Percentiles rank a stretch among this genome's conserved stretches.
phyloP scores from a whole-genome alignment of 352 stramenopile genomes.

The Phytophthora cactorum region DNA sequence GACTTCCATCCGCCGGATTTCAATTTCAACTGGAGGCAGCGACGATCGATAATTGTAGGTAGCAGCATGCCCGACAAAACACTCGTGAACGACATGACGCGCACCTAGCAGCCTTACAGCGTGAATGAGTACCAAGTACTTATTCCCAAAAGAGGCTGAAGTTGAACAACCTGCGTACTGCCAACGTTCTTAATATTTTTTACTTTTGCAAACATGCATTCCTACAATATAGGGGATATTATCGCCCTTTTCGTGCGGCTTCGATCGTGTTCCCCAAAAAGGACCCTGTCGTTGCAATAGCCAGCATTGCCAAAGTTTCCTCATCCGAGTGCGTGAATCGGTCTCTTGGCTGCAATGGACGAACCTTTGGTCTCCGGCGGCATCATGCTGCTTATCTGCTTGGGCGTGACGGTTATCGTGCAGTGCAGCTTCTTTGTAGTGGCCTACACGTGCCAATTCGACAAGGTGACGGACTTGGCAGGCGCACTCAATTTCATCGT shows the following conservation, averaged over 20 bases:
- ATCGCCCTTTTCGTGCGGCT: slow-evolving; percentile 5
- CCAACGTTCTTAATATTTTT: too few relatives aligned
- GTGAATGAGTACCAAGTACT: background rate
- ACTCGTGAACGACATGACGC: too few relatives aligned
- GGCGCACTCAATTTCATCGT: slow-evolving; percentile 67
- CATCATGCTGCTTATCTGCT: slow-evolving; percentile 52
- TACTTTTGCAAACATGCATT: background rate
- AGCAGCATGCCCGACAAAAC: background rate
- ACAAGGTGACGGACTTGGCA: slow-evolving; percentile 73
- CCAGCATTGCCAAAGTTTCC: slow-evolving; percentile 3
- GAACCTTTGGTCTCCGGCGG: slow-evolving; percentile 34
- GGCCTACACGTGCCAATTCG: slow-evolving; percentile 65
- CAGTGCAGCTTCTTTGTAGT: slow-evolving; percentile 69
- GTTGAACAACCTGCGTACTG: too few relatives aligned
- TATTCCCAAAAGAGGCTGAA: too few relatives aligned
- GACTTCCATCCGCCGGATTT: background rate
- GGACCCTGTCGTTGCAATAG: background rate
- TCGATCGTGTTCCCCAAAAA: slow-evolving; percentile 19
- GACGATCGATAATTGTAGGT: background rate
- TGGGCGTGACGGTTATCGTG: slow-evolving; percentile 56
- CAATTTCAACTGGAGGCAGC: background rate
- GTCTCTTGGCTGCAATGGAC: slow-evolving; percentile 13
- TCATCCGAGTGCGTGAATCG: background rate
- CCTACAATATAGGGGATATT: background rate
- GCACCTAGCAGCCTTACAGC: background rate